Percentiles rank a stretch among this genome's conserved stretches.
phyloP scores from a whole-genome alignment of 2,329 filamentous ascomycete species.

The Colletotrichum orchidophilum region DNA sequence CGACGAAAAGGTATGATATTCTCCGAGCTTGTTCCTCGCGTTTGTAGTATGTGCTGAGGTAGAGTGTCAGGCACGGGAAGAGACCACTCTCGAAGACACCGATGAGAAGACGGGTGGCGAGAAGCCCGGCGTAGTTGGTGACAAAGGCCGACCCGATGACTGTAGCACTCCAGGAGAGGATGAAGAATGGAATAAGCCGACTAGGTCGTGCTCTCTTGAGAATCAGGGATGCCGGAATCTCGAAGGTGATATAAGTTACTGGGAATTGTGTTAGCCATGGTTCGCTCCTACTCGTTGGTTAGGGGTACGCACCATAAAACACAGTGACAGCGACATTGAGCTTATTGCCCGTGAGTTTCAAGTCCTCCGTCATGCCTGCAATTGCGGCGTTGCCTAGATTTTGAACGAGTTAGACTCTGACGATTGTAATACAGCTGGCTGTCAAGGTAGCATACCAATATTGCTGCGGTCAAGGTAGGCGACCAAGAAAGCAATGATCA shows the following conservation, averaged over 20 bases:
- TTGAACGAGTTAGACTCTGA: neutral
- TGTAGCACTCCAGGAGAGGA: conserved; percentile 56
- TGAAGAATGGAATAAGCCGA: conserved; percentile 40
- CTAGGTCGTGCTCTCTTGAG: conserved; percentile 46
- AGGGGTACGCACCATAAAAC: conserved; percentile 54
- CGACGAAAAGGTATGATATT: conserved; percentile 59
- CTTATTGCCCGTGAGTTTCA: conserved; percentile 45
- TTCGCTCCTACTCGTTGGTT: too few relatives aligned
- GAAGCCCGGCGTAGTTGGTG: conserved; percentile 50
- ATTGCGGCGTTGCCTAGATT: conserved; percentile 43
- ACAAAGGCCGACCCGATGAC: conserved; percentile 59
- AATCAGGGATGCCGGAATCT: conserved; percentile 43
- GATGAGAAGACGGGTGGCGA: conserved; percentile 55
- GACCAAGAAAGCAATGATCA: conserved; percentile 41
- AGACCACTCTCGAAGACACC: conserved; percentile 59
- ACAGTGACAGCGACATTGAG: conserved; percentile 52
- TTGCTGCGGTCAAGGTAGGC: conserved; percentile 45
- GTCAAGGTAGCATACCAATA: conserved; percentile 4
- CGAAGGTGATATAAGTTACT: conserved; percentile 58
- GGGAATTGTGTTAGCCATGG: conserved; percentile 67
- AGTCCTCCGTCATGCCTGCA: conserved; percentile 44
- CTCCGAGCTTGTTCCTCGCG: conserved; percentile 39
- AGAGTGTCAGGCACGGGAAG: conserved; percentile 56
- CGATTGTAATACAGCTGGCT: rapidly evolving
- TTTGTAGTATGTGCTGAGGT: conserved; percentile 50